Base-by-base conservation (phyloP, 495 filamentous ascomycete species). In the Aspergillus haitiensis region DNA sequence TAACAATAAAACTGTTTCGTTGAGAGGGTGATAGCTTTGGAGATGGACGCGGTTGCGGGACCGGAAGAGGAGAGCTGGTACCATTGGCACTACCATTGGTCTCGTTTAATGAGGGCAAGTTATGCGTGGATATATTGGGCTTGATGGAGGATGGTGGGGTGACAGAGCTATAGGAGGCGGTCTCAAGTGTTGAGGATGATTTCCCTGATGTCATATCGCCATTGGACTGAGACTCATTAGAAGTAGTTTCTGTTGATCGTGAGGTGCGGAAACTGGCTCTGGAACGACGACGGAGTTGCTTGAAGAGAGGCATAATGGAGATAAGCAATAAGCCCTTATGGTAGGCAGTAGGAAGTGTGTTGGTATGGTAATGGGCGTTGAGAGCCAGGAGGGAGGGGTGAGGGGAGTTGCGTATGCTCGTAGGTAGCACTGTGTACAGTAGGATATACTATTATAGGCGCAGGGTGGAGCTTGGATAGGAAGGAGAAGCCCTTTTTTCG, bases 211-310 rank as follows among this genome's bases (percentile, higher is more conserved):
- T 75, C 46, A 75, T 73, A 32, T 81, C 77, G 54, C 75, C 81
- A 69, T 76, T 81, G 57, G 74, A 71, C 36, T 74, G 71, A 34
- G 67, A 67, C 55, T 69, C 69, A 52, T 67, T 75, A 58, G 70
- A 74, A 80, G 83, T 68, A 12, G 84, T 81, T 54, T 83, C 81
- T 48, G 79, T 76, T 77, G 44, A 79, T 78, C 33, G 81, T 79
- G 53, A 76, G 76, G 73, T 36, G 31, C 58, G 58, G 31, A 90
- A 84, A 75, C 79, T 86, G 55, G 87, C 81, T 68, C 79, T 86
- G 63, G 89, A 89, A 57, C 85, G 85, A 64, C 91, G 84, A 63
- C 89, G 87, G 51, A 96, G 73, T 62, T 89, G 84, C 70, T 86
- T 91, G 72, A 95, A 81, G 69, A 96, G 91, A 42, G 88, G 73